A percentile compares a stretch with the other conserved stretches of the same genome.
Evolutionary conservation across 2,329 filamentous ascomycete genomes (phyloP).

Genomic region (Diaporthe aspalathi): DNA sequence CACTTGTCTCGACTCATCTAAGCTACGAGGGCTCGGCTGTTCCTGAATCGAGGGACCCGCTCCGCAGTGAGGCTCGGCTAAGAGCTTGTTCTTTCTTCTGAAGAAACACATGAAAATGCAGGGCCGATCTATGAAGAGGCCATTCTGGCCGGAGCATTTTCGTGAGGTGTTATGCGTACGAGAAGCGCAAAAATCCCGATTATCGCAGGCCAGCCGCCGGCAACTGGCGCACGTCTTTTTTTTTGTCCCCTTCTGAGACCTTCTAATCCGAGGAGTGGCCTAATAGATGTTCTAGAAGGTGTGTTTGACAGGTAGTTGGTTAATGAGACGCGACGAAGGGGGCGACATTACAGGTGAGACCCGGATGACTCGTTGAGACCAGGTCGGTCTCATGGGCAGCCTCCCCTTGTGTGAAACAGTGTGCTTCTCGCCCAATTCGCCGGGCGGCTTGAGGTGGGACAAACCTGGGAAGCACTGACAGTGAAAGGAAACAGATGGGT

Average conservation of each 20-base stretch:
- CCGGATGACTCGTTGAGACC: constrained; percentile 32
- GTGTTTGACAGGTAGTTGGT: constrained; percentile 22
- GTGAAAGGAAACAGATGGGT: constrained; percentile 28
- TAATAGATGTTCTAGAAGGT: constrained; percentile 31
- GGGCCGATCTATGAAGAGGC: neutral
- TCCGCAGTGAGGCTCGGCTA: constrained; percentile 18
- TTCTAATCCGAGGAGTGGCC: constrained; percentile 11
- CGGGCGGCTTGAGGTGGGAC: constrained; percentile 12
- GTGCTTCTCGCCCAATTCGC: constrained; percentile 30
- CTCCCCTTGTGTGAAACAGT: constrained; percentile 31
- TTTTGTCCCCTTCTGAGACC: neutral
- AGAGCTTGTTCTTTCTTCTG: constrained; percentile 18
- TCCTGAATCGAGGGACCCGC: constrained; percentile 17
- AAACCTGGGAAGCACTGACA: constrained; percentile 21
- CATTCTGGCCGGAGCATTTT: neutral
- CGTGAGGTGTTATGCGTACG: constrained; percentile 8
- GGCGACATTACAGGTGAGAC: constrained; percentile 21
- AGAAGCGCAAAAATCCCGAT: neutral
- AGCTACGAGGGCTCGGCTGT: constrained; percentile 13
- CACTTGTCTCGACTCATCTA: constrained; percentile 22
- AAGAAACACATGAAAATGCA: neutral
- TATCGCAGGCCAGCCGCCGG: constrained; percentile 19
- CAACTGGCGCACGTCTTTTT: neutral
- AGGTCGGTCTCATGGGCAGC: constrained; percentile 16
- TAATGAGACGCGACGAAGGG: constrained; percentile 31